Evolutionary conservation across 305 asterid genomes (phyloP).

Genomic region (Solanum aculeatissimum): DNA sequence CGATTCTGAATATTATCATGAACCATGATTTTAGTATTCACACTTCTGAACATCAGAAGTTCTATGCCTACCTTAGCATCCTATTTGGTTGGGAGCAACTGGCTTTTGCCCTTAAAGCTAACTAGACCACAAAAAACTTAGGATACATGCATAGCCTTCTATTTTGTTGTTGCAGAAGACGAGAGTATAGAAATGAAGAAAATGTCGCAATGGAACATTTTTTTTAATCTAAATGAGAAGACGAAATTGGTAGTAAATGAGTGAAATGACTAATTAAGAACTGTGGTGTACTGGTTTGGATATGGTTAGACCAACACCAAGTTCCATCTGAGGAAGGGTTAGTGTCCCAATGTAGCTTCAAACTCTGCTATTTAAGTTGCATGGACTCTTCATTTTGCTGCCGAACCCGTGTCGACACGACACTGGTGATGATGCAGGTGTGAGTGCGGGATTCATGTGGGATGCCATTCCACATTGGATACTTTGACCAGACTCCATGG

Average conservation of each 20-base stretch:
- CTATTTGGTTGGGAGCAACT: neutral
- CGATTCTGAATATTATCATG: neutral
- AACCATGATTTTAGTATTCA: neutral
- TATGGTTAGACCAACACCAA: neutral
- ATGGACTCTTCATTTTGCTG: too few species aligned
- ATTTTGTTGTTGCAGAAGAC: neutral
- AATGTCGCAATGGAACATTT: neutral
- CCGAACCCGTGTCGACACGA: too few species aligned
- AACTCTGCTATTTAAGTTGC: neutral
- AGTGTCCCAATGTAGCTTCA: neutral
- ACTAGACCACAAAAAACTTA: neutral
- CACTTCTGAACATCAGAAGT: neutral
- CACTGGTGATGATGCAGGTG: too few species aligned
- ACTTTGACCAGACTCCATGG: too few species aligned
- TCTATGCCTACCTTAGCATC: neutral
- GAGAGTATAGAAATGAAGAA: neutral
- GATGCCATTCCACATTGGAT: too few species aligned
- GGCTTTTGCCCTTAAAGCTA: neutral
- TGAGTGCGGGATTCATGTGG: too few species aligned
- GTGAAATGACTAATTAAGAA: neutral
- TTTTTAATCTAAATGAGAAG: neutral
- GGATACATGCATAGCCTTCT: neutral
- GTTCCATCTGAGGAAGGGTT: neutral
- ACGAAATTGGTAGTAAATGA: neutral
- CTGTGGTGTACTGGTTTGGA: neutral